These are phyloP conservation scores for Penicillium diatomitis DNA, from an alignment of 495 filamentous ascomycete genomes.

Conservation along the genomic window DNA sequence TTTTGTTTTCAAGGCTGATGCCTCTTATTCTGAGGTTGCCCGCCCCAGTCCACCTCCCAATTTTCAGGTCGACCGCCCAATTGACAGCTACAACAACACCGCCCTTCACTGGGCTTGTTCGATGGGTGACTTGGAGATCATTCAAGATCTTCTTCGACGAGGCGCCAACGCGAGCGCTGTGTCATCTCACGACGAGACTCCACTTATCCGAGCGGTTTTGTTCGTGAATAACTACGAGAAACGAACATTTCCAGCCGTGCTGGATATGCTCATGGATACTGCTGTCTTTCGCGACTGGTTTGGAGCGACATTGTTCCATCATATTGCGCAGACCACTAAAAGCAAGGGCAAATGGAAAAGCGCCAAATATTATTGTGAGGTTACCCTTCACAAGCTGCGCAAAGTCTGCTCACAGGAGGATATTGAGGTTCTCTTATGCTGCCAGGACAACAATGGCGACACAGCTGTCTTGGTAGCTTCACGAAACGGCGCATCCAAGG, in stretches of 20 bases:
- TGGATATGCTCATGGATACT: constrained; percentile 69
- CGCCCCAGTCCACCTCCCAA: constrained; percentile 71
- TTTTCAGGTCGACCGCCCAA: constrained; percentile 78
- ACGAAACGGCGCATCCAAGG: constrained; percentile 46
- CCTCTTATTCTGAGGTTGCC: constrained; percentile 48
- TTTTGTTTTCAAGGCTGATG: constrained; percentile 72
- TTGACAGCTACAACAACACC: constrained; percentile 82
- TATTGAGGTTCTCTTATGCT: constrained; percentile 59
- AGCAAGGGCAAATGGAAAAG: constrained; percentile 71
- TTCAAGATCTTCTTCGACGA: constrained; percentile 70
- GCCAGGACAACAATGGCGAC: constrained; percentile 74
- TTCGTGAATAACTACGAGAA: constrained; percentile 97
- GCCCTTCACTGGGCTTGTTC: constrained; percentile 93
- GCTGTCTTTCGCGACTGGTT: constrained; percentile 66
- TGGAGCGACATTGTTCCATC: constrained; percentile 81
- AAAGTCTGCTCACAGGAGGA: constrained; percentile 57
- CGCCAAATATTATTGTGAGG: constrained; percentile 85
- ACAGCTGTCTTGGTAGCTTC: constrained; percentile 85
- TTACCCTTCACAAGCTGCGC: constrained; percentile 73
- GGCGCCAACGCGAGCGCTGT: constrained; percentile 55
- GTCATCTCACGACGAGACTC: constrained; percentile 80
- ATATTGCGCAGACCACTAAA: constrained; percentile 75
- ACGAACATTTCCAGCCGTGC: constrained; percentile 69
- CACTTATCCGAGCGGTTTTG: constrained; percentile 84
- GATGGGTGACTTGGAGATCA: constrained; percentile 94